Evolutionary conservation across 805 yeast genomes (phyloP).

Genomic region (Pichia nanzhaoensis): DNA sequence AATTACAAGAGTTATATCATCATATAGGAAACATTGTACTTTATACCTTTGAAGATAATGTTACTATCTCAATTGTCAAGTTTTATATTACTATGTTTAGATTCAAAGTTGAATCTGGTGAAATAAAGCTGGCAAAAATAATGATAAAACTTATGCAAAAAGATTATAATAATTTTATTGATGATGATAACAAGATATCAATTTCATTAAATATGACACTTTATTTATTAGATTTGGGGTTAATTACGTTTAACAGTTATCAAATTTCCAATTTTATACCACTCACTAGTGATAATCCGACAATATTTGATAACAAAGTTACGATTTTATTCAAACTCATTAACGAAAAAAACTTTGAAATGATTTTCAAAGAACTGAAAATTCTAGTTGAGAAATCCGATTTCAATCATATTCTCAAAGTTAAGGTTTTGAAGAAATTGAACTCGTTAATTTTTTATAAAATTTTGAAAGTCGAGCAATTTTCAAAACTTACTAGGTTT

Average conservation of each 20-base stretch:
- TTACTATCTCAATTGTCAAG: constrained; percentile 53
- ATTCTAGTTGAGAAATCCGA: constrained; percentile 37
- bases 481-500: constrained; percentile 55
- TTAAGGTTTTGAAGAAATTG: constrained; percentile 53
- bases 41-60: constrained; percentile 49
- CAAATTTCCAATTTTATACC: constrained; percentile 47
- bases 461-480: constrained; percentile 37
- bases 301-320: constrained; percentile 47
- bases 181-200: constrained; percentile 5
- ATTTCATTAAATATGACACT: constrained; percentile 16
- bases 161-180: constrained; percentile 1
- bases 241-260: constrained; percentile 31
- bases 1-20: constrained; percentile 47
- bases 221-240: constrained; percentile 25
- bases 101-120: constrained; percentile 36
- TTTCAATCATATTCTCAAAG: constrained; percentile 21
- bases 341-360: constrained; percentile 43
- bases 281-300: constrained; percentile 44
- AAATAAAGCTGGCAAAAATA: constrained; percentile 42
- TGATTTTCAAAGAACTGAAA: constrained; percentile 56
- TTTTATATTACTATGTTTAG: constrained; percentile 56
- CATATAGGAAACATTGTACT: constrained; percentile 38
- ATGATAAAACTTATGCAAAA: constrained; percentile 31
- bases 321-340: constrained; percentile 55
- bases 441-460: constrained; percentile 20